phyloP scores from a whole-genome alignment of 2,329 filamentous ascomycete genomes.

The Coleophoma eucalyptorum region DNA sequence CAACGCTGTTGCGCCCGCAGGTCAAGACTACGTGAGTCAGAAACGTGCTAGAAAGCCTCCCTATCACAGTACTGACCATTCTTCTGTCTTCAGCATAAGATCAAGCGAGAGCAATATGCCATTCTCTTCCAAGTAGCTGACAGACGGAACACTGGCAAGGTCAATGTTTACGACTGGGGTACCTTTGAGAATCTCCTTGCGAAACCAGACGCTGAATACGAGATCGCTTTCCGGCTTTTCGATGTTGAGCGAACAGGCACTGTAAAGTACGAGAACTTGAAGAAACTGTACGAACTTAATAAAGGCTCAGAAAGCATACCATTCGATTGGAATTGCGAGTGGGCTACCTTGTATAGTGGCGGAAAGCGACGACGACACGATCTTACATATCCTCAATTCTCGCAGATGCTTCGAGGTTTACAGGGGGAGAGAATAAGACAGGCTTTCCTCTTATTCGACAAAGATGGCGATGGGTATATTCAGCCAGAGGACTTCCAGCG shows the following conservation, averaged over 20 bases:
- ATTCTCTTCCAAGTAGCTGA: conserved; percentile 93
- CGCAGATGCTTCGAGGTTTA: conserved; percentile 93
- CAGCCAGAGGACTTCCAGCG: conserved; percentile 93
- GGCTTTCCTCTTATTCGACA: conserved; percentile 89
- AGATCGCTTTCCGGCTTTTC: conserved; percentile 96
- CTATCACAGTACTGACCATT: conserved; percentile 15
- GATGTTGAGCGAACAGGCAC: conserved; percentile 79
- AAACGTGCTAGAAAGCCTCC: background rate
- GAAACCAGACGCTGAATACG: conserved; percentile 97
- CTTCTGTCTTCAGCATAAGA: conserved; percentile 74
- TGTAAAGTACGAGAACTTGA: conserved; percentile 88
- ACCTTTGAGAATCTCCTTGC: conserved; percentile 90
- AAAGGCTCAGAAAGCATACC: conserved; percentile 82
- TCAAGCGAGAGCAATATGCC: conserved; percentile 91
- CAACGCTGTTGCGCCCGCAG: conserved; percentile 78
- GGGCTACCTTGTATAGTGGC: conserved; percentile 92
- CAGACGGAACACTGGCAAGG: conserved; percentile 65
- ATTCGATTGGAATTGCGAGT: conserved; percentile 96
- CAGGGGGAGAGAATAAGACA: conserved; percentile 96
- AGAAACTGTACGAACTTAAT: conserved; percentile 80
- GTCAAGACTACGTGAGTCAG: conserved; percentile 83
- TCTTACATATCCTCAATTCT: conserved; percentile 94
- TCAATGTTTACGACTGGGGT: conserved; percentile 82
- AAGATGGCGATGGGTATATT: conserved; percentile 90
- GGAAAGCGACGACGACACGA: conserved; percentile 82